These are phyloP conservation scores for Trametes cingulata DNA, from an alignment of 768 basidiomycete species.

Conservation along the genomic window DNA sequence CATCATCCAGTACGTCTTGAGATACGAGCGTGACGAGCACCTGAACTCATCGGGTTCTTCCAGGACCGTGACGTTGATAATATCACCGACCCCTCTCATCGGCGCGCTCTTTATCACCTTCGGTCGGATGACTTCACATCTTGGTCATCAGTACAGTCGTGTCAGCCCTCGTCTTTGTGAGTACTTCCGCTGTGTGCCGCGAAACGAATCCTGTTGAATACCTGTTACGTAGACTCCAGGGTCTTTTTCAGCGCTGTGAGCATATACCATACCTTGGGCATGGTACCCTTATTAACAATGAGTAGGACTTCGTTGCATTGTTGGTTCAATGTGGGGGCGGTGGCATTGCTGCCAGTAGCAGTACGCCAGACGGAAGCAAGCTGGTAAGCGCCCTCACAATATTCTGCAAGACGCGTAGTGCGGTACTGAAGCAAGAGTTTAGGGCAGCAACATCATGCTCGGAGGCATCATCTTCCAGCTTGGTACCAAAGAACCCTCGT, in stretches of 20 bases:
- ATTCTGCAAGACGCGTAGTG: background rate
- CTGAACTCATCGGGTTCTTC: background rate
- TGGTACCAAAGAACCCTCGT: slow-evolving; percentile 12
- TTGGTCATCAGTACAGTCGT: background rate
- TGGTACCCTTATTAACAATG: background rate
- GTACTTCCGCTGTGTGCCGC: background rate
- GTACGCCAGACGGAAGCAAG: background rate
- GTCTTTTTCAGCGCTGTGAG: background rate
- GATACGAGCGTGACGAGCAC: no score
- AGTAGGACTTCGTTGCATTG: background rate
- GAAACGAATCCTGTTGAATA: background rate
- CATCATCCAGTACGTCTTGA: slow-evolving; percentile 38
- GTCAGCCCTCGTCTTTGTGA: background rate
- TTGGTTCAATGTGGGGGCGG: background rate
- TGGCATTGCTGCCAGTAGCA: background rate
- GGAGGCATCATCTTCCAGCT: slow-evolving; percentile 54
- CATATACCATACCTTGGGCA: no score
- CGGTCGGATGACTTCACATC: background rate
- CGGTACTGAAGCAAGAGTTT: no score
- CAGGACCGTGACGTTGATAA: slow-evolving; percentile 21
- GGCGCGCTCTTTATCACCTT: slow-evolving; percentile 10
- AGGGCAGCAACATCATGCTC: slow-evolving; percentile 29
- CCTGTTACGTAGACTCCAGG: background rate
- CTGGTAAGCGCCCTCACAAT: background rate
- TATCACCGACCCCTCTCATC: slow-evolving; percentile 2